Percentiles rank a stretch among this genome's conserved stretches.
Conservation (phyloP, 2,329 filamentous ascomycete genomes). For the Curvularia spicifera region DNA sequence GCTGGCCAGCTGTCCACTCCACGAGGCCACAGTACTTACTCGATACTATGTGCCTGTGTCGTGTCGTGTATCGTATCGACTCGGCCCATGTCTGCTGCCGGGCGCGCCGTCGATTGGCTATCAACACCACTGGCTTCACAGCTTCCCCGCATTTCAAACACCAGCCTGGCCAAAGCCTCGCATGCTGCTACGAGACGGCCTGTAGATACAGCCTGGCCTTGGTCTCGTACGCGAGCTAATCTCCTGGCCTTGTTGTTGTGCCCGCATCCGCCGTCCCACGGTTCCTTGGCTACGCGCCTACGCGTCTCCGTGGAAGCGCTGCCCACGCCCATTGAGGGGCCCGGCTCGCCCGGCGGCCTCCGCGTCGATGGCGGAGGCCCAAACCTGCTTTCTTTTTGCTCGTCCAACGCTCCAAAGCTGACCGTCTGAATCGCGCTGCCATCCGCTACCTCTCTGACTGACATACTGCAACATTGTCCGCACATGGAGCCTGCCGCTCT, state of each 20-base stretch:
- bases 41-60: too few species aligned
- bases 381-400: slow-evolving; percentile 24
- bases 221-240: slow-evolving; percentile 1
- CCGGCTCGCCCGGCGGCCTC: slow-evolving; percentile 10
- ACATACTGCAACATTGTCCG: slow-evolving; percentile 12
- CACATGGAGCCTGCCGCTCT: background rate
- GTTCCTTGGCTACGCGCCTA: slow-evolving; percentile 21
- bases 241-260: slow-evolving; percentile 14
- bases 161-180: slow-evolving; percentile 16
- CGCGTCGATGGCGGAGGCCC: slow-evolving; percentile 26
- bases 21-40: slow-evolving; percentile 1
- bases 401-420: slow-evolving; percentile 11
- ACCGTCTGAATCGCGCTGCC: slow-evolving; percentile 4
- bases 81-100: slow-evolving; percentile 7
- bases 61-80: background rate
- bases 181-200: slow-evolving; percentile 29
- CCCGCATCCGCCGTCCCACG: slow-evolving; percentile 4
- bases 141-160: slow-evolving; percentile 43
- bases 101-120: slow-evolving; percentile 24
- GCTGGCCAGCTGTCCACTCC: background rate
- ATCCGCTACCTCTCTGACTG: slow-evolving; percentile 6
- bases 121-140: slow-evolving; percentile 19
- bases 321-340: slow-evolving; percentile 11
- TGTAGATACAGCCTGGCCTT: background rate
- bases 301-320: slow-evolving; percentile 7